These are phyloP conservation scores for Arabidopsis suecica DNA, from an alignment of 345 rosid species.

Conservation along the genomic window DNA sequence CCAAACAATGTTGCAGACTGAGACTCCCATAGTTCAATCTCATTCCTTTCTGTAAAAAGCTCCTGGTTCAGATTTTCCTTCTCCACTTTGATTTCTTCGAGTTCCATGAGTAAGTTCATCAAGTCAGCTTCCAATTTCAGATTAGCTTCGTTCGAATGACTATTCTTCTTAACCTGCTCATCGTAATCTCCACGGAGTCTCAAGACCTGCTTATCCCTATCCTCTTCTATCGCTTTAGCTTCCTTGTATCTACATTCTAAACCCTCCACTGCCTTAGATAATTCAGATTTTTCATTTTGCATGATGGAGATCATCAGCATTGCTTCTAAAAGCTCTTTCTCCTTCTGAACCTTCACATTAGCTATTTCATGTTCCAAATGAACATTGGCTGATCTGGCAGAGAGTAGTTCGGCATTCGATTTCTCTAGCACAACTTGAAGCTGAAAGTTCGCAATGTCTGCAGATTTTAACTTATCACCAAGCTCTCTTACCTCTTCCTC, in stretches of 20 bases:
- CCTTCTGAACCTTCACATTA: conserved; percentile 54
- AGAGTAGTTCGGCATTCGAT: conserved; percentile 50
- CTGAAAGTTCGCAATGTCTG: conserved; percentile 47
- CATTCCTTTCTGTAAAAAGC: conserved; percentile 53
- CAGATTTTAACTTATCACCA: conserved; percentile 52
- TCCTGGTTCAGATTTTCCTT: conserved; percentile 61
- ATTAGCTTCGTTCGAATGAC: conserved; percentile 49
- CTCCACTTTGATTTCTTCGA: conserved; percentile 54
- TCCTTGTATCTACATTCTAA: conserved; percentile 67
- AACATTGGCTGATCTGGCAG: conserved; percentile 51
- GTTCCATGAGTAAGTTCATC: conserved; percentile 50
- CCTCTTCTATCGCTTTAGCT: conserved; percentile 52
- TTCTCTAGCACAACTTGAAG: conserved; percentile 50
- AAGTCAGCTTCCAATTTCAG: conserved; percentile 57
- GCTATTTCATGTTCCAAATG: conserved; percentile 57
- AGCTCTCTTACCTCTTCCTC: conserved; percentile 54
- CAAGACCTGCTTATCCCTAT: conserved; percentile 55
- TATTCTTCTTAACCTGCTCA: conserved; percentile 54
- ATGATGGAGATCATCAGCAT: conserved; percentile 48
- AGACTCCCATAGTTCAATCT: conserved; percentile 64
- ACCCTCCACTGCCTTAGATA: conserved; percentile 55
- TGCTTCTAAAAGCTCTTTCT: conserved; percentile 53
- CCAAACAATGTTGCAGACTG: conserved; percentile 57
- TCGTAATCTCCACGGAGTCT: conserved; percentile 62
- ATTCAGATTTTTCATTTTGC: conserved; percentile 51